Conservation (phyloP, 257 asterid genomes). For the Plantago elongata region DNA sequence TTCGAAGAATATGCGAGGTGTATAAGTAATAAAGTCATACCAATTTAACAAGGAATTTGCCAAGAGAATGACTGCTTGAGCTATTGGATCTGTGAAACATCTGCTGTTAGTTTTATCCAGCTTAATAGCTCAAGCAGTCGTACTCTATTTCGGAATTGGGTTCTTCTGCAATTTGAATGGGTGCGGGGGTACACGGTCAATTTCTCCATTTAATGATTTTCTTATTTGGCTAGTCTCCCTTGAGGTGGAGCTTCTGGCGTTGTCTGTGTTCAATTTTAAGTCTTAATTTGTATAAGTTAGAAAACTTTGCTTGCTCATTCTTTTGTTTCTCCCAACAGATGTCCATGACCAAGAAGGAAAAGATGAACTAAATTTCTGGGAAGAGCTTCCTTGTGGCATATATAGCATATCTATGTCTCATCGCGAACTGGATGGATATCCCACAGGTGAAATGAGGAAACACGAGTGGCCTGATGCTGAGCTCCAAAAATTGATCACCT, state of each 20-base stretch:
- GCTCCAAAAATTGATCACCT: slow-evolving; percentile 60
- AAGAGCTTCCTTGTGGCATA: slow-evolving; percentile 91
- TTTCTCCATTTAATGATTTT: not conserved
- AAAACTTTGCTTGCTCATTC: slow-evolving; percentile 12
- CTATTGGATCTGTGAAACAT: too few relatives aligned
- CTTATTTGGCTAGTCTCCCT: too few relatives aligned
- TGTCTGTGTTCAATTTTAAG: too few relatives aligned
- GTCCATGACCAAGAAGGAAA: slow-evolving; percentile 35
- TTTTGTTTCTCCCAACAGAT: slow-evolving; percentile 32
- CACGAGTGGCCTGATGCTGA: slow-evolving; percentile 69
- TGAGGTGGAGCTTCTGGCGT: too few relatives aligned
- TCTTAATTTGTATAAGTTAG: too few relatives aligned
- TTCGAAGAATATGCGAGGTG: not conserved
- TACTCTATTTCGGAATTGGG: too few relatives aligned
- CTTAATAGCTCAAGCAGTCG: too few relatives aligned
- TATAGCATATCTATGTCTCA: slow-evolving; percentile 57
- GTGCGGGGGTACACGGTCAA: not conserved
- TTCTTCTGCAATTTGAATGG: too few relatives aligned
- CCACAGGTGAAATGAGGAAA: slow-evolving; percentile 48
- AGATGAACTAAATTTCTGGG: slow-evolving; percentile 62
- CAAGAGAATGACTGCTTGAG: too few relatives aligned
- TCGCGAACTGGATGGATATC: slow-evolving; percentile 25
- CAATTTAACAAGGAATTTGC: not conserved
- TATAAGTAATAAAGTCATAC: not conserved
- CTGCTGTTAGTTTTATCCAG: too few relatives aligned